These are phyloP conservation scores for Globisporangium okanoganense DNA, from an alignment of 352 stramenopile species.

Conservation along the genomic window DNA sequence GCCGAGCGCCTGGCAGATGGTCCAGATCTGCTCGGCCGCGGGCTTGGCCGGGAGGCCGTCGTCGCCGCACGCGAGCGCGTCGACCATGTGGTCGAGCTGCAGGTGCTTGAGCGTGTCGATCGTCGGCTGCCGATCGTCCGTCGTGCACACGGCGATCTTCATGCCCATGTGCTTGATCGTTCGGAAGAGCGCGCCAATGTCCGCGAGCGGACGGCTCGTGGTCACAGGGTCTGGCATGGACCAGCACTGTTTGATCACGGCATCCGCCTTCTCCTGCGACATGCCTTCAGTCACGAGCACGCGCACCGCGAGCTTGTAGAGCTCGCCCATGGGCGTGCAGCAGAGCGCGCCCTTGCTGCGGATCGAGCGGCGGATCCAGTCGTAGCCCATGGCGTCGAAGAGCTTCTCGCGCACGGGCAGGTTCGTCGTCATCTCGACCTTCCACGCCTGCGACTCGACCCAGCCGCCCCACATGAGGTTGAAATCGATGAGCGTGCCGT, in stretches of 20 bases:
- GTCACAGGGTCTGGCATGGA: constrained; percentile 75
- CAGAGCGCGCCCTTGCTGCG: constrained; percentile 79
- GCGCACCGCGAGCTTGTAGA: constrained; percentile 78
- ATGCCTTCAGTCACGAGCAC: constrained; percentile 75
- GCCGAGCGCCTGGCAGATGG: constrained; percentile 69
- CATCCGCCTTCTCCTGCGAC: constrained; percentile 47
- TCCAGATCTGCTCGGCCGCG: constrained; percentile 82
- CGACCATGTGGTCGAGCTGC: constrained; percentile 69
- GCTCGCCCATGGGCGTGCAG: constrained; percentile 81
- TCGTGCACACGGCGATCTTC: constrained; percentile 88
- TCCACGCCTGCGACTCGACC: constrained; percentile 82
- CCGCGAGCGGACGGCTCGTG: constrained; percentile 65
- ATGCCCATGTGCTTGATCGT: constrained; percentile 83
- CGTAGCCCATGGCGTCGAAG: constrained; percentile 85
- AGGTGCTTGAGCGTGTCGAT: constrained; percentile 75
- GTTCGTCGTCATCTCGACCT: constrained; percentile 80
- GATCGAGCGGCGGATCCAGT: constrained; percentile 80
- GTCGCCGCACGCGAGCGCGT: constrained; percentile 74
- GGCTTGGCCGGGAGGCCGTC: constrained; percentile 82
- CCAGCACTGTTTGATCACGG: constrained; percentile 76
- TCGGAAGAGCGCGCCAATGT: constrained; percentile 75
- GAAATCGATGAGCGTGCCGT: constrained; percentile 89
- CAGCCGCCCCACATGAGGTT: constrained; percentile 88
- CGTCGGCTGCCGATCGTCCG: constrained; percentile 77
- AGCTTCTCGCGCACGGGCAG: constrained; percentile 81